Evolutionary conservation across 768 basidiomycete genomes (phyloP).

Genomic region (Termitomyces heimii): DNA sequence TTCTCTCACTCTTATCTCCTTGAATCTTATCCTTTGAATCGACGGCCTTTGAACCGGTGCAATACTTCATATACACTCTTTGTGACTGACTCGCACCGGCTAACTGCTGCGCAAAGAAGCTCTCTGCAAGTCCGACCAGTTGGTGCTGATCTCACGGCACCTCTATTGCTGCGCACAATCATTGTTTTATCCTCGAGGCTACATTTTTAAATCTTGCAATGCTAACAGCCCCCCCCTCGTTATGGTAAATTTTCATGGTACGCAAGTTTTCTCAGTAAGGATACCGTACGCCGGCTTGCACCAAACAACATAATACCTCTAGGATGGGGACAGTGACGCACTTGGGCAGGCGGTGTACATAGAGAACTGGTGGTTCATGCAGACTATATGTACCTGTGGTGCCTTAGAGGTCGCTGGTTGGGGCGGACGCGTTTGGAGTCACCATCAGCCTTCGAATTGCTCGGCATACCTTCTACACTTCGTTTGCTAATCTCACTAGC

Average conservation of each 20-base stretch:
- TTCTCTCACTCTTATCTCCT: background rate
- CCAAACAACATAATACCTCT: background rate
- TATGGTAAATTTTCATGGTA: background rate
- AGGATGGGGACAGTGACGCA: constrained; percentile 35
- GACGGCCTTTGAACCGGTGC: too few relatives aligned
- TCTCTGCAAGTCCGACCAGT: background rate
- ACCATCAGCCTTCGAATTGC: constrained; percentile 15
- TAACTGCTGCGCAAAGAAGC: background rate
- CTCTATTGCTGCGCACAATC: background rate
- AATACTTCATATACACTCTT: too few relatives aligned
- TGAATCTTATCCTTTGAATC: background rate
- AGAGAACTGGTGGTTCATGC: constrained; percentile 47
- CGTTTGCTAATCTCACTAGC: background rate
- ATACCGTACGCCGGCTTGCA: background rate
- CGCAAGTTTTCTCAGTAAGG: background rate
- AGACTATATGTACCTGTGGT: constrained; percentile 42
- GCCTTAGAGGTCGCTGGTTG: constrained; percentile 50
- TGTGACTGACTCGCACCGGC: background rate
- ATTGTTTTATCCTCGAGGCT: background rate
- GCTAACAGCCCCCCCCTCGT: background rate
- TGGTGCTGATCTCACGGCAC: background rate
- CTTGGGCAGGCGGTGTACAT: constrained; percentile 35
- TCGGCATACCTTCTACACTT: constrained; percentile 36
- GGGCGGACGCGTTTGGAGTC: constrained; percentile 50
- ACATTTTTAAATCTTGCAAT: background rate